Percentiles rank a stretch among this genome's conserved stretches.
Conservation (phyloP, 2,329 filamentous ascomycete species). For the Pseudogymnoascus destructans region DNA sequence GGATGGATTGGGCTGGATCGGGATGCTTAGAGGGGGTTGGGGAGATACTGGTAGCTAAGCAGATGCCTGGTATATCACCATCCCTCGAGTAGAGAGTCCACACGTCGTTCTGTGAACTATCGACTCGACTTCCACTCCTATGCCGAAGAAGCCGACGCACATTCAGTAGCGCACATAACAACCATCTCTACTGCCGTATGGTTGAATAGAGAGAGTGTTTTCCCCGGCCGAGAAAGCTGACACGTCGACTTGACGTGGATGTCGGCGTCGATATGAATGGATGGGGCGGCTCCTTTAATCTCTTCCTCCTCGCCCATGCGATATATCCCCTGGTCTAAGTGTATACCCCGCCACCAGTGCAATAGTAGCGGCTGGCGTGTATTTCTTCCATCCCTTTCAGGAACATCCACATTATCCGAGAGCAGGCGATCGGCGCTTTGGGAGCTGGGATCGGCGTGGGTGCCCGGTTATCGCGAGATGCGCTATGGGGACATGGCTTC, state of each 20-base stretch:
- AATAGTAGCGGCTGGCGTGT: constrained; percentile 1
- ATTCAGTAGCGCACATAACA: neutral
- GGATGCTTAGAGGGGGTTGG: neutral
- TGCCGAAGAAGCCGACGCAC: neutral
- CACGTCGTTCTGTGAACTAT: neutral
- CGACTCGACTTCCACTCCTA: neutral
- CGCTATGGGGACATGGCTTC: neutral
- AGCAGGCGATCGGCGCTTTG: neutral
- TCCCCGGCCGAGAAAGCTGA: neutral
- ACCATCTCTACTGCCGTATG: no score
- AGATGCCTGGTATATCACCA: no score
- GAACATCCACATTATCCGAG: neutral
- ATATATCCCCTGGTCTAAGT: neutral
- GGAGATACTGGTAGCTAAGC: no score
- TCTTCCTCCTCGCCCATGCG: neutral
- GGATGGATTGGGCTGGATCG: neutral
- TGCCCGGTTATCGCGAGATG: neutral
- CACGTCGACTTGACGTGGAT: neutral
- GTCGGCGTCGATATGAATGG: neutral
- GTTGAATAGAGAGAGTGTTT: neutral
- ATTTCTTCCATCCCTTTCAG: neutral
- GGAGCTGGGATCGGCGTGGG: neutral
- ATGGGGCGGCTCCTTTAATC: neutral
- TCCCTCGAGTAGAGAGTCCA: neutral
- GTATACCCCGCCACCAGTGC: neutral